Evolutionary conservation across 1,284 basidiomycete genomes (phyloP).

Genomic region (Sporisorium exsertum): DNA sequence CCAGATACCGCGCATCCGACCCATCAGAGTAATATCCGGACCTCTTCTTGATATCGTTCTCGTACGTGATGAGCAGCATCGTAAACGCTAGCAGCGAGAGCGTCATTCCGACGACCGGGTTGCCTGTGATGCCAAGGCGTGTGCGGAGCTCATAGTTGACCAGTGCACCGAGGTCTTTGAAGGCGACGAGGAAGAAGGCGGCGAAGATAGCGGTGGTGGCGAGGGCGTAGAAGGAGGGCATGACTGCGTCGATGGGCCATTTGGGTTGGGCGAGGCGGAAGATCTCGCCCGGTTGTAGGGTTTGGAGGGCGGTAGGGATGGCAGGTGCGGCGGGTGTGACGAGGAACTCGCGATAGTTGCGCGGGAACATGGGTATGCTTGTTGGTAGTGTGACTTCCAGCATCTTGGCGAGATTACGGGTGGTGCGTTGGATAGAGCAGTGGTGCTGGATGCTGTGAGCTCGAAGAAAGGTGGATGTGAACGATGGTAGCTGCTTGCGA

Average conservation of each 20-base stretch:
- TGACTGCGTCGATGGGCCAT: conserved; percentile 30
- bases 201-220: conserved; percentile 27
- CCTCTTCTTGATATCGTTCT: conserved; percentile 46
- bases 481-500: background rate
- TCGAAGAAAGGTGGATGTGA: background rate
- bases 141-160: conserved; percentile 34
- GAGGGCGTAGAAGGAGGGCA: conserved; percentile 45
- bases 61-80: conserved; percentile 39
- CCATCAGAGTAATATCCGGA: conserved; percentile 34
- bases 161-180: conserved; percentile 40
- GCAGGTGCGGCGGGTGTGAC: conserved; percentile 19
- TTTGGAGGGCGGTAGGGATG: conserved; percentile 27
- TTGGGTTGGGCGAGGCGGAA: conserved; percentile 41
- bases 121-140: conserved; percentile 22
- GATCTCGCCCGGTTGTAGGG: conserved; percentile 34
- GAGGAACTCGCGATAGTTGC: conserved; percentile 45
- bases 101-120: conserved; percentile 25
- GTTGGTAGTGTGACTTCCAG: conserved; percentile 38
- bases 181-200: conserved; percentile 31
- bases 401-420: conserved; percentile 13
- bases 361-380: conserved; percentile 31
- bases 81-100: conserved; percentile 32
- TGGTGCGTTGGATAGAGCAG: background rate
- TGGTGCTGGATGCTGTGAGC: background rate
- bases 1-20: conserved; percentile 30